phyloP scores from a whole-genome alignment of 495 filamentous ascomycete genomes.

The Amphirosellinia nigrospora region DNA sequence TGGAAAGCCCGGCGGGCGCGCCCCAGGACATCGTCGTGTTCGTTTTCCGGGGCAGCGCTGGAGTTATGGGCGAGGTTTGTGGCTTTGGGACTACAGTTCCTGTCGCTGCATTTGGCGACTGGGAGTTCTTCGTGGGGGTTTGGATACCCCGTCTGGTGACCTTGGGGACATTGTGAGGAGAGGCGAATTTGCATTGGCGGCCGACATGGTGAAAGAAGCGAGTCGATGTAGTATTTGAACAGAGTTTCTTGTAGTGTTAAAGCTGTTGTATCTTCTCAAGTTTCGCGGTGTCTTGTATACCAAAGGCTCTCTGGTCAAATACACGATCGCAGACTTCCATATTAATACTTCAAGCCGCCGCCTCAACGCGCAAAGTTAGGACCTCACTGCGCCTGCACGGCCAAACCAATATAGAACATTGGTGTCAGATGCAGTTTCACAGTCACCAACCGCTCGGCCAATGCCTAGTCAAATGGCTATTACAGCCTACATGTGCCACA shows the following conservation, averaged over 20 bases:
- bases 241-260: background rate
- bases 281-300: background rate
- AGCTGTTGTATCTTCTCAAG: background rate
- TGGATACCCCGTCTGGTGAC: background rate
- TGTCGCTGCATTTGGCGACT: slow-evolving; percentile 13
- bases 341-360: background rate
- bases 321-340: background rate
- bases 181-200: background rate
- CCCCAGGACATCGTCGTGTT: slow-evolving; percentile 43
- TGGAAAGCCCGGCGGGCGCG: slow-evolving; percentile 46
- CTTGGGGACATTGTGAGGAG: background rate
- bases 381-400: background rate
- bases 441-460: background rate
- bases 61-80: slow-evolving; percentile 13
- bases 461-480: background rate
- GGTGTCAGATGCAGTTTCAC: slow-evolving; percentile 10
- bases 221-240: background rate
- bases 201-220: background rate
- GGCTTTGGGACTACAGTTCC: slow-evolving; percentile 23
- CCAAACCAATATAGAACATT: slow-evolving; percentile 11
- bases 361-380: background rate
- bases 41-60: slow-evolving; percentile 18
- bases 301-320: background rate
- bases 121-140: slow-evolving; percentile 9
- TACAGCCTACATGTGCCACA: background rate